These are phyloP conservation scores for Nitzschia palea DNA, from an alignment of 108 stramenopile genomes.

Conservation along the genomic window DNA sequence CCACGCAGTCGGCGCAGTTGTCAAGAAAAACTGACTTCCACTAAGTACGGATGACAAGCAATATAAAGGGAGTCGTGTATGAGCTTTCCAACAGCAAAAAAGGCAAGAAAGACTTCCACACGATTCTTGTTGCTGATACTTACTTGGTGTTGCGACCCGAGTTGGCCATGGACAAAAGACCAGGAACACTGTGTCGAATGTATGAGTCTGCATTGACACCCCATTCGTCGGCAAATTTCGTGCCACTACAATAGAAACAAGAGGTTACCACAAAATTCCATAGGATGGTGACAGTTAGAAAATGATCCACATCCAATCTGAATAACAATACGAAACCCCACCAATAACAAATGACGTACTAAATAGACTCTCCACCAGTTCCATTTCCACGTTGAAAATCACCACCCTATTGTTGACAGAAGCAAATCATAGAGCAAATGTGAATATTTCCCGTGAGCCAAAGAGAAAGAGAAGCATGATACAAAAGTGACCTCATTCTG, in stretches of 20 bases:
- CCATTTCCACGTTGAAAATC: conserved; percentile 85
- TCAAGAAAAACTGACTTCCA: conserved; percentile 84
- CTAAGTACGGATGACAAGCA: background rate
- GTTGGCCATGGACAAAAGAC: conserved; percentile 87
- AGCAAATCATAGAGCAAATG: background rate
- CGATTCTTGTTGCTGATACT: background rate
- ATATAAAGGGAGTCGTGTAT: too few relatives aligned
- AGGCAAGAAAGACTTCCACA: background rate
- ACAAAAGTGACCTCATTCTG: background rate
- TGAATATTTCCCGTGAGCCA: too few relatives aligned
- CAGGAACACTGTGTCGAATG: conserved; percentile 53
- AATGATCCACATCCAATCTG: too few relatives aligned
- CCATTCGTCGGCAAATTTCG: conserved; percentile 75
- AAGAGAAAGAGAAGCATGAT: too few relatives aligned
- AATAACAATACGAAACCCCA: too few relatives aligned
- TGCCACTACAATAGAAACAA: conserved; percentile 7
- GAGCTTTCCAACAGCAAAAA: background rate
- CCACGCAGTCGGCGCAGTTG: conserved; percentile 68
- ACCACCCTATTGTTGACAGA: conserved; percentile 48
- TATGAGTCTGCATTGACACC: conserved; percentile 42
- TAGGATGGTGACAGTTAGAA: too few relatives aligned
- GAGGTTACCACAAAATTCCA: too few relatives aligned
- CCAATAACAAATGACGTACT: conserved; percentile 52
- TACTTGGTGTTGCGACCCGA: conserved; percentile 80
- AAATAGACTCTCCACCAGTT: conserved; percentile 85